Base-by-base conservation (phyloP, 768 basidiomycete genomes). In the Lactarius psammicola region DNA sequence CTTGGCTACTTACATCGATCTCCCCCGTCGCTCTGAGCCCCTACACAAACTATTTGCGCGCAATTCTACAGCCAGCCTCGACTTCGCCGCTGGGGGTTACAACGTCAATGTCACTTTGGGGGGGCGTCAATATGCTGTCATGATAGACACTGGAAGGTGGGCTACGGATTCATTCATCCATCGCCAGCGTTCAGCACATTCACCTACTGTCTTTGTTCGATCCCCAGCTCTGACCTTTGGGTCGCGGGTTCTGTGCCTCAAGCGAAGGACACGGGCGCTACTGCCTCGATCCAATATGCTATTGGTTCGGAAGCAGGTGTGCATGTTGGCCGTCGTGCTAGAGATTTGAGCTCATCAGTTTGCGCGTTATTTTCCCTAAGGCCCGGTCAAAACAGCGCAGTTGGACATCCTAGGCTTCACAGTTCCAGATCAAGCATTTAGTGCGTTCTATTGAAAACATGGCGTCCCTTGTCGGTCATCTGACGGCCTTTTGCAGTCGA, bases 171-270 rank as follows among this genome's bases (percentile, higher is more conserved):
- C 26, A 13, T 42, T 42, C 56, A 1, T 44, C 18, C 20, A 18
- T 56, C 17, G 18, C 8, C 44, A 18, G 53, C 11, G 40, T 44
- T 46, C 51, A 11, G 28, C 3, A 7, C 40, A 31, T 55, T 31
- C 20, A 55, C 28, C 7, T 20, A 11, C 53, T 55, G 6, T 20
- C 53, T 55, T 18, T 30, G 11, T 20, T 20, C 23, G 2, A 31
- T 64, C 31, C 26, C 9, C 59, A 89, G 87, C 65, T 85, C 87
- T 20, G 88, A 89, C 71, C 75, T 88, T 13, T 88, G 84, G 82
- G 81, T 88, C 3, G 78, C 83, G 6, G 78, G 80, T 46, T 60
- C 67, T 51, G 81, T 86, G 6, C 75, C 77, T 5, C 72, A 71
- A 31, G 80, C 79, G 30, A 76, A 68, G 17, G 68, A 72, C n/a